Percentiles rank a stretch among this genome's conserved stretches.
Conservation (phyloP, 1,139 yeast species). For the Fermentozyma sake region DNA sequence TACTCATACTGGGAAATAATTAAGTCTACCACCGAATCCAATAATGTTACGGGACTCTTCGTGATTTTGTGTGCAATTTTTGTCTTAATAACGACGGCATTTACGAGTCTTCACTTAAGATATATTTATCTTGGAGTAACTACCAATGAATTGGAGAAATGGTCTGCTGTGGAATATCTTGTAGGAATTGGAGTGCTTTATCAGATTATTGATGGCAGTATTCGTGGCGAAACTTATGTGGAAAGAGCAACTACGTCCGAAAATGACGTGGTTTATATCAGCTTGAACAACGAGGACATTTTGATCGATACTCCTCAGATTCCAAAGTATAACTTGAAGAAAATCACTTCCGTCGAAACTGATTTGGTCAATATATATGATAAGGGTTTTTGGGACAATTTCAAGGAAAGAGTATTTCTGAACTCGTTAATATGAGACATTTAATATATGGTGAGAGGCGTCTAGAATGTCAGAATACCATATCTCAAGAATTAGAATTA, state of each 20-base stretch:
- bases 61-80: conserved; percentile 52
- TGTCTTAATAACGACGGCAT: conserved; percentile 49
- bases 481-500: too few relatives aligned
- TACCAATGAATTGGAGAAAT: conserved; percentile 83
- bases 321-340: conserved; percentile 13
- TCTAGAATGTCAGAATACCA: too few relatives aligned
- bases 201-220: conserved; percentile 7
- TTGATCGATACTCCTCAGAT: conserved; percentile 13
- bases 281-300: conserved; percentile 23
- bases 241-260: conserved; percentile 15
- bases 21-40: conserved; percentile 24
- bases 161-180: conserved; percentile 69
- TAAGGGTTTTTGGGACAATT: conserved; percentile 51
- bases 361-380: conserved; percentile 67
- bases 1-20: conserved; percentile 24
- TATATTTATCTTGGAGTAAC: conserved; percentile 77
- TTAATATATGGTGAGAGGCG: conserved; percentile 6
- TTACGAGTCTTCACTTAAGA: conserved; percentile 57
- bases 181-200: conserved; percentile 37
- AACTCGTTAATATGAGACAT: conserved; percentile 3
- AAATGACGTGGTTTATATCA: conserved; percentile 20
- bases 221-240: conserved; percentile 12
- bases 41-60: conserved; percentile 48
- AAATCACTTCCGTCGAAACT: conserved; percentile 32
- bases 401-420: conserved; percentile 25